A percentile compares a stretch with the other conserved stretches of the same genome.
Evolutionary conservation across 495 filamentous ascomycete species (phyloP).

Genomic region (Penicillium odoratum): DNA sequence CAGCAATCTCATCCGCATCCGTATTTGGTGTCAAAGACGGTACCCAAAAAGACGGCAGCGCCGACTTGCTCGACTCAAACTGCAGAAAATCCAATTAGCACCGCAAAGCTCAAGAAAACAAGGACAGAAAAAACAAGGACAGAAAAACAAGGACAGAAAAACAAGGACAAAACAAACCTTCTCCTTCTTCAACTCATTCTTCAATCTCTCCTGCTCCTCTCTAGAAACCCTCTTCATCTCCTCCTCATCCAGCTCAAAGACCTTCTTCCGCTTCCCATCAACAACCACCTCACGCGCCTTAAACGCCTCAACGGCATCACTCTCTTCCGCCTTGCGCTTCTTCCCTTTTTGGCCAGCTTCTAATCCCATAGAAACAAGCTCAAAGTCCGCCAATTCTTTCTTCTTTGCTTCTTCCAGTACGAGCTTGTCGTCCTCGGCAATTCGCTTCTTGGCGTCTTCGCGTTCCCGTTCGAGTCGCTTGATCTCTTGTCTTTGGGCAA

Average conservation of each 20-base stretch:
- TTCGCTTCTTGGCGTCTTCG: constrained; percentile 49
- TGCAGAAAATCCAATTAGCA: constrained; percentile 9
- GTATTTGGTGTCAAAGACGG: constrained; percentile 75
- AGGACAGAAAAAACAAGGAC: background rate
- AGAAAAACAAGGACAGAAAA: constrained; percentile 3
- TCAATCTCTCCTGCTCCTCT: constrained; percentile 68
- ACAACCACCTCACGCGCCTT: constrained; percentile 68
- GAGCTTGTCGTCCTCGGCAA: constrained; percentile 44
- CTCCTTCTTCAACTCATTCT: constrained; percentile 68
- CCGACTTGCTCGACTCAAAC: constrained; percentile 60
- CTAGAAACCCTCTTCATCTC: constrained; percentile 70
- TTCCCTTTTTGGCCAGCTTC: constrained; percentile 26
- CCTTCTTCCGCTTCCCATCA: constrained; percentile 49
- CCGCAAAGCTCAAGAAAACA: background rate
- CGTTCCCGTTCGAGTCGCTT: constrained; percentile 71
- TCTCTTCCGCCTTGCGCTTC: constrained; percentile 35
- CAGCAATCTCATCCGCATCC: constrained; percentile 48
- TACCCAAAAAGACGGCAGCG: constrained; percentile 93
- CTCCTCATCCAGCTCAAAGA: constrained; percentile 78
- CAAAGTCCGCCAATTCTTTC: constrained; percentile 41
- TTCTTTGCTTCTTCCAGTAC: constrained; percentile 33
- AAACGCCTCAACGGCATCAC: constrained; percentile 28
- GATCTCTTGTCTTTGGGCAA: constrained; percentile 91
- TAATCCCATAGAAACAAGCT: constrained; percentile 45
- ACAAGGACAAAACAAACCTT: constrained; percentile 51